phyloP scores from a whole-genome alignment of 805 yeast genomes.

The Starmerella sirachaensis region DNA sequence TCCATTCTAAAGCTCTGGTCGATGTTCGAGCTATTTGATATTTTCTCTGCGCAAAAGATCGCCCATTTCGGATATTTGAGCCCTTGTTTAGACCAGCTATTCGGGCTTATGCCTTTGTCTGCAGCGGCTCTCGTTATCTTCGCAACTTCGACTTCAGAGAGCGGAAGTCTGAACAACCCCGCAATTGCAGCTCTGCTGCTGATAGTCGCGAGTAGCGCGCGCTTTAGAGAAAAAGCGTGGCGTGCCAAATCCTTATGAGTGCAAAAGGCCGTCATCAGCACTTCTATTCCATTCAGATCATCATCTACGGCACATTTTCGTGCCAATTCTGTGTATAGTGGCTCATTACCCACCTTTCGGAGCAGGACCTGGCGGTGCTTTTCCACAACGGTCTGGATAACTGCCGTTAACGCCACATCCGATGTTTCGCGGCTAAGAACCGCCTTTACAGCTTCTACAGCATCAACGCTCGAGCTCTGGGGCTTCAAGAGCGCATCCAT shows the following conservation, averaged over 20 bases:
- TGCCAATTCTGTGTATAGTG: constrained; percentile 8
- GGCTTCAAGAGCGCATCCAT: constrained; percentile 2
- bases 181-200: constrained; percentile 4
- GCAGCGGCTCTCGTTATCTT: background rate
- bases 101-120: background rate
- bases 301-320: constrained; percentile 1
- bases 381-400: background rate
- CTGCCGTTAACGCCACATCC: background rate
- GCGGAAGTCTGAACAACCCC: constrained; percentile 6
- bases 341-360: constrained; percentile 9
- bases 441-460: constrained; percentile 2
- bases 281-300: constrained; percentile 1
- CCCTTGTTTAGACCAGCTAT: constrained; percentile 5
- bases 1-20: background rate
- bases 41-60: constrained; percentile 1
- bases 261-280: constrained; percentile 4
- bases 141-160: constrained; percentile 10
- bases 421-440: background rate
- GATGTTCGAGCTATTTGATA: background rate
- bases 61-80: constrained; percentile 6
- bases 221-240: constrained; percentile 1
- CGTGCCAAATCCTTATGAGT: constrained; percentile 7
- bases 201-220: background rate
- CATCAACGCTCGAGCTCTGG: constrained; percentile 6
- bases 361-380: constrained; percentile 4